Conservation (phyloP, 1,284 basidiomycete species). For the Irpex sp. region DNA sequence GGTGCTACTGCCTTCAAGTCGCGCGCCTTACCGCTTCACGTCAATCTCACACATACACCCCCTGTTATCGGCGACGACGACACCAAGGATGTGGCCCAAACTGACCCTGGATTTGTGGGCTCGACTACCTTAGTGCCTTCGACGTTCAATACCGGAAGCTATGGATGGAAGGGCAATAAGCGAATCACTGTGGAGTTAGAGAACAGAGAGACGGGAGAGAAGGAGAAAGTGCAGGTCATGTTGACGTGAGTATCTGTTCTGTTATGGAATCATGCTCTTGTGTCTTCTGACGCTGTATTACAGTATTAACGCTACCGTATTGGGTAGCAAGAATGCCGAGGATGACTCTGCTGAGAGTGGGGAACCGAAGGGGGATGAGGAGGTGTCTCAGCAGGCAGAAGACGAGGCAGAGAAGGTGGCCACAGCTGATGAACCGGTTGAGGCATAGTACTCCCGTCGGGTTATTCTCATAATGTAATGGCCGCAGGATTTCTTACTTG, state of each 20-base stretch:
- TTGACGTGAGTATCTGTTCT: slow-evolving; percentile 50
- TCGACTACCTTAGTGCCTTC: slow-evolving; percentile 51
- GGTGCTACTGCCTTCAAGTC: slow-evolving; percentile 54
- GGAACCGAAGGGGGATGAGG: slow-evolving; percentile 30
- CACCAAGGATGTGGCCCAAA: slow-evolving; percentile 30
- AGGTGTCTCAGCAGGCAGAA: slow-evolving; percentile 33
- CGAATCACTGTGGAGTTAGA: slow-evolving; percentile 62
- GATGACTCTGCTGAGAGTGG: slow-evolving; percentile 34
- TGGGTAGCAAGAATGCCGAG: slow-evolving; percentile 61
- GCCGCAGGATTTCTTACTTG: no score
- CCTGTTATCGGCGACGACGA: slow-evolving; percentile 43
- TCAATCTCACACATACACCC: slow-evolving; percentile 66
- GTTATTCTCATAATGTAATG: not conserved
- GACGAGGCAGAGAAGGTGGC: slow-evolving; percentile 30
- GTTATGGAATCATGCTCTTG: not conserved
- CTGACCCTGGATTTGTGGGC: slow-evolving; percentile 63
- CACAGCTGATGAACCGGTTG: slow-evolving; percentile 29
- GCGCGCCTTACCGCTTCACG: slow-evolving; percentile 63
- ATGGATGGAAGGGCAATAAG: slow-evolving; percentile 78
- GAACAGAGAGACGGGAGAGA: slow-evolving; percentile 44
- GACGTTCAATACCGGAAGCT: slow-evolving; percentile 69
- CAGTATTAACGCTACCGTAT: slow-evolving; percentile 8
- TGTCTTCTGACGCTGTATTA: not conserved
- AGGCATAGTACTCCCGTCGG: slow-evolving; percentile 16
- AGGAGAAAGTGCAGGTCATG: slow-evolving; percentile 71